A percentile compares a stretch with the other conserved stretches of the same genome.
These are phyloP conservation scores for Leavenworthia alabamica DNA, from an alignment of 345 rosid species.

Conservation along the genomic window DNA sequence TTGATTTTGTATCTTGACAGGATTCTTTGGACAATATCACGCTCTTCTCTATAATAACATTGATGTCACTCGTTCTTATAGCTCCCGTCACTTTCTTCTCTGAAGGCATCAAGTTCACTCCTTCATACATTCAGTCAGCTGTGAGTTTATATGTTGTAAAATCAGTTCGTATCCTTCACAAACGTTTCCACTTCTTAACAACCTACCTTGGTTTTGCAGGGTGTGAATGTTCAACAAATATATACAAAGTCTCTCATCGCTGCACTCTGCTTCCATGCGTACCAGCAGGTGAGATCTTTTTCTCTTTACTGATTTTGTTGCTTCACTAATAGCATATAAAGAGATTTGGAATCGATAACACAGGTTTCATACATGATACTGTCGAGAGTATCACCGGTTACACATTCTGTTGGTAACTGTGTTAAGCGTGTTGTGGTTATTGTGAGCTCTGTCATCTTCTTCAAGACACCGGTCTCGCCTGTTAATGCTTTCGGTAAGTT, in stretches of 20 bases:
- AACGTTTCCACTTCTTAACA: slow-evolving; percentile 15
- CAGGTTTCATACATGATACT: slow-evolving; percentile 97
- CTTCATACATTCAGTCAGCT: slow-evolving; percentile 68
- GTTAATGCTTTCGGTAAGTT: slow-evolving; percentile 75
- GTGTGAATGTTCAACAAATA: slow-evolving; percentile 65
- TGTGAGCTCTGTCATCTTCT: slow-evolving; percentile 95
- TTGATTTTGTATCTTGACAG: slow-evolving; percentile 36
- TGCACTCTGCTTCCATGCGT: slow-evolving; percentile 92
- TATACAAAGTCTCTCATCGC: slow-evolving; percentile 61
- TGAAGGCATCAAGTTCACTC: slow-evolving; percentile 92
- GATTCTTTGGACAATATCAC: slow-evolving; percentile 96
- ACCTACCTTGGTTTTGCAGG: slow-evolving; percentile 36
- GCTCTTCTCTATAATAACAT: slow-evolving; percentile 91
- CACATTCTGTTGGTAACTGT: slow-evolving; percentile 97
- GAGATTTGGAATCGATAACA: neutral
- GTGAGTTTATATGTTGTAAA: slow-evolving; percentile 44
- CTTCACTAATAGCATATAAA: neutral
- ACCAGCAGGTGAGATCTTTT: slow-evolving; percentile 71
- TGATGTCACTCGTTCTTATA: slow-evolving; percentile 78
- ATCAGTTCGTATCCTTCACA: slow-evolving; percentile 1
- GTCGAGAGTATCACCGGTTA: slow-evolving; percentile 94
- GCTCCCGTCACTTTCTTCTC: slow-evolving; percentile 73
- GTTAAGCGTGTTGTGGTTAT: slow-evolving; percentile 99
- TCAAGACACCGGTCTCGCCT: slow-evolving; percentile 71
- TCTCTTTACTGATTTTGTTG: neutral